A percentile compares a stretch with the other conserved stretches of the same genome.
Evolutionary conservation across 2,329 filamentous ascomycete genomes (phyloP).

Genomic region (Dactylonectria macrodidyma): DNA sequence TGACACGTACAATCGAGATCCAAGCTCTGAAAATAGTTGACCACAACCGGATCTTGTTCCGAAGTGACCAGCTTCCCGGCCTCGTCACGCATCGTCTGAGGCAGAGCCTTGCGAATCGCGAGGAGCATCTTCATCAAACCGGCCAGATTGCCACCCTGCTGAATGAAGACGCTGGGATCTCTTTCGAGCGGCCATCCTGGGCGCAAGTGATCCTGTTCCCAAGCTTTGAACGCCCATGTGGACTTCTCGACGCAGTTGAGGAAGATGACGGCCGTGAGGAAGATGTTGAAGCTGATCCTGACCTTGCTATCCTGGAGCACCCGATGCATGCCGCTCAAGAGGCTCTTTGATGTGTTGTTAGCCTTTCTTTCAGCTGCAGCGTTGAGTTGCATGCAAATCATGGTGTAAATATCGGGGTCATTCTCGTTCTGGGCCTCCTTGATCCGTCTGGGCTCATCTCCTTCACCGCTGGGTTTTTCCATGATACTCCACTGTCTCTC

Average conservation of each 20-base stretch:
- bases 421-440: conserved; percentile 64
- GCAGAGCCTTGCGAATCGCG: conserved; percentile 72
- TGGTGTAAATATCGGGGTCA: conserved; percentile 71
- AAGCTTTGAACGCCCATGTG: conserved; percentile 78
- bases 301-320: conserved; percentile 73
- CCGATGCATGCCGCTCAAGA: conserved; percentile 74
- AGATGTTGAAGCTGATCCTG: conserved; percentile 73
- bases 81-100: conserved; percentile 63
- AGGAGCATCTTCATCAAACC: conserved; percentile 74
- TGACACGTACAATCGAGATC: conserved; percentile 69
- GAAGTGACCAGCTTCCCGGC: conserved; percentile 66
- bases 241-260: conserved; percentile 78
- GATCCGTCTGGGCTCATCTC: conserved; percentile 61
- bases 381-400: conserved; percentile 75
- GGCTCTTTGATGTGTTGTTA: conserved; percentile 69
- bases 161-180: conserved; percentile 69
- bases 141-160: conserved; percentile 72
- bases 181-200: conserved; percentile 73
- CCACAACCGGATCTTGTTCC: conserved; percentile 62
- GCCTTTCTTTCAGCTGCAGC: conserved; percentile 76
- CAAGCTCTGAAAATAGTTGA: conserved; percentile 69
- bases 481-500: conserved; percentile 74
- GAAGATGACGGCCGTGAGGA: conserved; percentile 73
- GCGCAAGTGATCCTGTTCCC: conserved; percentile 74
- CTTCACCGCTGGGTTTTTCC: conserved; percentile 61